A percentile compares a stretch with the other conserved stretches of the same genome.
Conservation (phyloP, 1,284 basidiomycete genomes). For the Apiotrichum gamsii region DNA sequence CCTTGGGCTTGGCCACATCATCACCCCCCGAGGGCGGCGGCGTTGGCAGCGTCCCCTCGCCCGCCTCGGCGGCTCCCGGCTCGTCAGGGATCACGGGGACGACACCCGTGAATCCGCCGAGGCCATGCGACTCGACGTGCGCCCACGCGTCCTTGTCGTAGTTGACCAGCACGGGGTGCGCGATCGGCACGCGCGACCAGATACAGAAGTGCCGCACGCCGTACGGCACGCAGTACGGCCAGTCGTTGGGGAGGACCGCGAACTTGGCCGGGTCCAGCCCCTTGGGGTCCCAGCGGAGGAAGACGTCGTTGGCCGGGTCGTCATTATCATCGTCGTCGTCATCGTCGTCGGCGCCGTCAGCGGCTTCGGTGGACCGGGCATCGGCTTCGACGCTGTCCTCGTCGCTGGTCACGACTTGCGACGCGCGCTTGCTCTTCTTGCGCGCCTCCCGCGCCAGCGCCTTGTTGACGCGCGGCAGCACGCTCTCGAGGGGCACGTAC, state of each 20-base stretch:
- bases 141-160: slow-evolving; percentile 33
- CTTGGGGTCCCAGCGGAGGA: slow-evolving; percentile 23
- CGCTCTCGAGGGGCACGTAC: slow-evolving; percentile 14
- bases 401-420: too few species aligned
- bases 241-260: slow-evolving; percentile 44
- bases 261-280: slow-evolving; percentile 32
- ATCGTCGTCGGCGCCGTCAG: neutral
- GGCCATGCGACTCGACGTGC: slow-evolving; percentile 33
- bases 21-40: too few species aligned
- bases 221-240: slow-evolving; percentile 44
- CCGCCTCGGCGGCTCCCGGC: neutral
- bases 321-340: neutral
- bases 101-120: slow-evolving; percentile 44
- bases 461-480: slow-evolving; percentile 6
- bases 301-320: neutral
- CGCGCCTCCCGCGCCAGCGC: neutral
- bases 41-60: neutral
- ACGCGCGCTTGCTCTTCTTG: neutral
- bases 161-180: slow-evolving; percentile 37
- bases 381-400: neutral
- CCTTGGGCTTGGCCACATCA: neutral
- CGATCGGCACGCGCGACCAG: slow-evolving; percentile 43
- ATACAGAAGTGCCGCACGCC: slow-evolving; percentile 42
- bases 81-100: neutral
- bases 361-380: neutral